These are phyloP conservation scores for Acmispon strigosus DNA, from an alignment of 306 rosid genomes.

Conservation along the genomic window DNA sequence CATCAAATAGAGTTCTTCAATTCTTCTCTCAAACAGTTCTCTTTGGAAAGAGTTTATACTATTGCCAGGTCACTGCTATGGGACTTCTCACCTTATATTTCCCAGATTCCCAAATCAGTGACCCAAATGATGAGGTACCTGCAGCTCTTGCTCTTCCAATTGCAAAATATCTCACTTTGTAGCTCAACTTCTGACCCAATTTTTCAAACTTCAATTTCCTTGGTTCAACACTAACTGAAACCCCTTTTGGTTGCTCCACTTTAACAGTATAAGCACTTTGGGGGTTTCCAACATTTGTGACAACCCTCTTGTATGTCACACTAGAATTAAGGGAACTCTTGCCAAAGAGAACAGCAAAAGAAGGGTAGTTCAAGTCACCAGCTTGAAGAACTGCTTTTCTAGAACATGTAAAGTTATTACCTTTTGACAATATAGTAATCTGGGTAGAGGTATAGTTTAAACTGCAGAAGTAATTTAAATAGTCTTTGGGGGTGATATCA, in stretches of 20 bases:
- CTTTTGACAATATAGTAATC: conserved; percentile 39
- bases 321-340: conserved; percentile 4
- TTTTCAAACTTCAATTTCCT: conserved; percentile 31
- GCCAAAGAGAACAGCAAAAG: conserved; percentile 42
- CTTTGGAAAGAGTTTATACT: background rate
- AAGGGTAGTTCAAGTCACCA: conserved; percentile 71
- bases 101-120: conserved; percentile 41
- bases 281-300: conserved; percentile 52
- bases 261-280: conserved; percentile 42
- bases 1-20: background rate
- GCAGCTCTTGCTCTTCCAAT: conserved; percentile 12
- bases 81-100: conserved; percentile 57
- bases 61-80: conserved; percentile 56
- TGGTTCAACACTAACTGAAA: conserved; percentile 40
- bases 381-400: conserved; percentile 6
- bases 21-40: background rate
- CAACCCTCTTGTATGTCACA: conserved; percentile 47
- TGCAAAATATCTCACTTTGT: conserved; percentile 39
- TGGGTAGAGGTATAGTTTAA: conserved; percentile 50
- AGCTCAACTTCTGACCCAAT: conserved; percentile 48
- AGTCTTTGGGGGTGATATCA: conserved; percentile 43
- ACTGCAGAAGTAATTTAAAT: conserved; percentile 49
- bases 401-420: conserved; percentile 40
- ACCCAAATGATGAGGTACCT: conserved; percentile 41
- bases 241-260: conserved; percentile 45